These are phyloP conservation scores for Agrocybe praecox DNA, from an alignment of 768 basidiomycete species.

Conservation along the genomic window DNA sequence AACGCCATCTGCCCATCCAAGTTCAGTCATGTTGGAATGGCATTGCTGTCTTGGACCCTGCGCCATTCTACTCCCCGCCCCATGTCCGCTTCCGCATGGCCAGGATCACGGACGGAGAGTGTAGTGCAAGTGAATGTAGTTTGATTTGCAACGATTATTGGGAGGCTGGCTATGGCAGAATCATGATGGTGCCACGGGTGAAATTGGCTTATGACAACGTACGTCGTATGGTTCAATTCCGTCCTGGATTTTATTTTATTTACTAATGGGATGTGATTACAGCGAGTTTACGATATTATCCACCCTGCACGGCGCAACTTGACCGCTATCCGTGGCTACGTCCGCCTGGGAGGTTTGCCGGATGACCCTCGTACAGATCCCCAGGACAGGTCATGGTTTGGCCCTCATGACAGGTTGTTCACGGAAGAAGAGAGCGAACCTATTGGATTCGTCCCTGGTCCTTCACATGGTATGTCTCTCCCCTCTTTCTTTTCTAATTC, in stretches of 20 bases:
- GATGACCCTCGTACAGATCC: constrained; percentile 97
- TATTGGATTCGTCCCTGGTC: constrained; percentile 78
- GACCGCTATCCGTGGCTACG: constrained; percentile 94
- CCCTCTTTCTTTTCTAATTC: background rate
- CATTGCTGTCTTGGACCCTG: constrained; percentile 92
- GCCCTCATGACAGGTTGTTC: constrained; percentile 95
- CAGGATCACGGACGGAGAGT: constrained; percentile 82
- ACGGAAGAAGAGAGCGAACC: constrained; percentile 82
- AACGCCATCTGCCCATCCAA: constrained; percentile 90
- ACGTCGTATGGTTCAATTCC: constrained; percentile 22
- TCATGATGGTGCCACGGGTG: constrained; percentile 97
- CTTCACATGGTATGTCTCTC: constrained; percentile 74
- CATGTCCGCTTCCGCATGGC: constrained; percentile 98
- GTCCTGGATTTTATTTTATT: background rate
- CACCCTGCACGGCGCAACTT: constrained; percentile 90
- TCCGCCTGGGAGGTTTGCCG: constrained; percentile 88
- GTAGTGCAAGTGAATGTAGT: constrained; percentile 94
- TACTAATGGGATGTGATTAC: background rate
- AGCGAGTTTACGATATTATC: constrained; percentile 95
- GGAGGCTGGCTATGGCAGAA: constrained; percentile 93
- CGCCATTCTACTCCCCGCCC: constrained; percentile 90
- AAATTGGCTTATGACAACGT: constrained; percentile 95
- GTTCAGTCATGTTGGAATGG: constrained; percentile 99
- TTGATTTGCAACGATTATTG: constrained; percentile 99
- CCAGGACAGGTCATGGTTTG: constrained; percentile 97